These are phyloP conservation scores for Phytopythium chamaehyphon DNA, from an alignment of 352 stramenopile species.

Conservation along the genomic window DNA sequence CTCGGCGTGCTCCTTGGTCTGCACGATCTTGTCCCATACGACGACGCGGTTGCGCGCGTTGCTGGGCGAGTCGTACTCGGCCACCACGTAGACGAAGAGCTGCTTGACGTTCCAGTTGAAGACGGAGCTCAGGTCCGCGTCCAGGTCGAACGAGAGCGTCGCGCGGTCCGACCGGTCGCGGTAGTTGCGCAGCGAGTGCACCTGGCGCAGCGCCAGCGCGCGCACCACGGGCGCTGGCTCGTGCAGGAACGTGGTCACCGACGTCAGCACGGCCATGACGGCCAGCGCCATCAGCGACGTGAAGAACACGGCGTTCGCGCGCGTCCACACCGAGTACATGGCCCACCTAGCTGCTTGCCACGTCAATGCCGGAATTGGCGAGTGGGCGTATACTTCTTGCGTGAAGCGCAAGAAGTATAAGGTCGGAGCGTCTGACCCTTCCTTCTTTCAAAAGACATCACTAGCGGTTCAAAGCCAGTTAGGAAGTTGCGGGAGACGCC, in stretches of 20 bases:
- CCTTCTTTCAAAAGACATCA: no score
- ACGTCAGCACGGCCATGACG: conserved; percentile 70
- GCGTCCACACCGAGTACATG: conserved; percentile 88
- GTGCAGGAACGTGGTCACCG: conserved; percentile 69
- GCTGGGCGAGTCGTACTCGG: conserved; percentile 66
- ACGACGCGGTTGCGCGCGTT: conserved; percentile 80
- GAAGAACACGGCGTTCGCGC: conserved; percentile 81
- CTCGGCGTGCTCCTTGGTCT: conserved; percentile 44
- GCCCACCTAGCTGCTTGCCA: conserved; percentile 9
- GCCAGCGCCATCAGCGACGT: conserved; percentile 71
- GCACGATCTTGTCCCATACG: conserved; percentile 84
- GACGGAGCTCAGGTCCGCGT: conserved; percentile 82
- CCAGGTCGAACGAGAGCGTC: conserved; percentile 78
- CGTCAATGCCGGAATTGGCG: no score
- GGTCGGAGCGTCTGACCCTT: no score
- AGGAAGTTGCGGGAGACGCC: no score
- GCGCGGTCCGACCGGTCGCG: conserved; percentile 75
- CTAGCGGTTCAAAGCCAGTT: no score
- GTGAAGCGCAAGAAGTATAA: no score
- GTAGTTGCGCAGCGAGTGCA: conserved; percentile 83
- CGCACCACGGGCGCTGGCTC: conserved; percentile 50
- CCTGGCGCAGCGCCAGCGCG: conserved; percentile 52
- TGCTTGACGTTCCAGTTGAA: conserved; percentile 92
- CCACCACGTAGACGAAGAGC: conserved; percentile 86
- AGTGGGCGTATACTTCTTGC: no score